Evolutionary conservation across 1,139 yeast genomes (phyloP).

Genomic region (Candida mesenterica): DNA sequence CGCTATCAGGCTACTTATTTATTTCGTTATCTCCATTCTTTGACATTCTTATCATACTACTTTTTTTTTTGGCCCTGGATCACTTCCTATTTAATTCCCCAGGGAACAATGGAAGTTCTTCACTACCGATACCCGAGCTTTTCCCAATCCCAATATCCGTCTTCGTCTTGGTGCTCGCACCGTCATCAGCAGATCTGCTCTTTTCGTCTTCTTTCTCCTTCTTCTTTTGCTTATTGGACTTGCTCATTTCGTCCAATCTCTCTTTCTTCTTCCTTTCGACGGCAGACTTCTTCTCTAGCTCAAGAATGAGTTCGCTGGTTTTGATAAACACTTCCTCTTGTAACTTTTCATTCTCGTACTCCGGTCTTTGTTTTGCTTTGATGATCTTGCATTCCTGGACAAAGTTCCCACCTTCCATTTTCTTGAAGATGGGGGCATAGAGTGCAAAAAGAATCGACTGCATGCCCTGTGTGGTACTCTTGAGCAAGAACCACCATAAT

Average conservation of each 20-base stretch:
- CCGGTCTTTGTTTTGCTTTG: slow-evolving; percentile 41
- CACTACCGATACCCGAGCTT: background rate
- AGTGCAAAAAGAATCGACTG: slow-evolving; percentile 73
- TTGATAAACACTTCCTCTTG: slow-evolving; percentile 62
- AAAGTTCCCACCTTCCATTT: slow-evolving; percentile 62
- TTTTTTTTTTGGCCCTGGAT: slow-evolving; percentile 6
- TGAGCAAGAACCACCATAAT: slow-evolving; percentile 74
- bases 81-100: slow-evolving; percentile 7
- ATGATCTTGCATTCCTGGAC: slow-evolving; percentile 70
- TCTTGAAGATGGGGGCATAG: slow-evolving; percentile 65
- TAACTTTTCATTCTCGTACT: slow-evolving; percentile 58
- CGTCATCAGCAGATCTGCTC: slow-evolving; percentile 30
- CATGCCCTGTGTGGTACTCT: slow-evolving; percentile 73
- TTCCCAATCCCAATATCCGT: slow-evolving; percentile 19
- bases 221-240: slow-evolving; percentile 13
- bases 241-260: slow-evolving; percentile 18
- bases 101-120: slow-evolving; percentile 28
- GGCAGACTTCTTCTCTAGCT: slow-evolving; percentile 70
- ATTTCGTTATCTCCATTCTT: too few species aligned
- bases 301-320: slow-evolving; percentile 56
- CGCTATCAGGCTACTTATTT: too few species aligned
- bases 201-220: slow-evolving; percentile 18
- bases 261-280: slow-evolving; percentile 50
- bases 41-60: slow-evolving; percentile 3
- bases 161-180: slow-evolving; percentile 36